phyloP scores from a whole-genome alignment of 2,329 filamentous ascomycete genomes.

The Penicillium occitanis region DNA sequence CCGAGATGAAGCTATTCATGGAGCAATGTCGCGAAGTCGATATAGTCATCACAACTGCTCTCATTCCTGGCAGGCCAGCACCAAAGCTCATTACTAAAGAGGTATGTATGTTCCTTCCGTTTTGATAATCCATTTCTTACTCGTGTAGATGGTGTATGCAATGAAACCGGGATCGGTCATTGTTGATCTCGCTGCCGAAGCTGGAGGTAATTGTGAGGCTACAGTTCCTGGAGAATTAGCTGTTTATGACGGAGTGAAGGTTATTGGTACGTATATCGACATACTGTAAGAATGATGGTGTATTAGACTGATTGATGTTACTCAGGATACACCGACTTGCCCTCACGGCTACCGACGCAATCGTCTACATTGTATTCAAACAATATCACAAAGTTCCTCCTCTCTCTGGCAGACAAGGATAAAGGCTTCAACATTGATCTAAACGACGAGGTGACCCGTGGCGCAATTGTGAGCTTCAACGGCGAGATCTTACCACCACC shows the following conservation, averaged over 20 bases:
- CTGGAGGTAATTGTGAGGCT: slow-evolving; percentile 82
- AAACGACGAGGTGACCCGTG: slow-evolving; percentile 79
- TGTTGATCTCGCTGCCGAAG: slow-evolving; percentile 84
- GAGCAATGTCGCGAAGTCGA: slow-evolving; percentile 85
- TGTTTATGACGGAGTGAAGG: slow-evolving; percentile 73
- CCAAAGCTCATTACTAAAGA: slow-evolving; percentile 80
- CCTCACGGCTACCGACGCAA: slow-evolving; percentile 81
- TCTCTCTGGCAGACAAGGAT: slow-evolving; percentile 76
- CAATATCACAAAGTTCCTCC: slow-evolving; percentile 84
- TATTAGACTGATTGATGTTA: neutral
- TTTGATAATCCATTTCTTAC: slow-evolving; percentile 16
- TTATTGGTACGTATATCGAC: slow-evolving; percentile 63
- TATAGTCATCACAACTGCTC: slow-evolving; percentile 88
- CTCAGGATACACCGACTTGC: slow-evolving; percentile 79
- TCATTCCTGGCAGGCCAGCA: slow-evolving; percentile 80
- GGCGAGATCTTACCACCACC: slow-evolving; percentile 74
- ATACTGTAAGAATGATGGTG: neutral
- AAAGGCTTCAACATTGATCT: slow-evolving; percentile 79
- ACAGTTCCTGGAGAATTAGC: slow-evolving; percentile 71
- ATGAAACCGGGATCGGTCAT: slow-evolving; percentile 91
- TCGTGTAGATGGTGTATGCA: slow-evolving; percentile 64
- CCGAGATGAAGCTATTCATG: slow-evolving; percentile 89
- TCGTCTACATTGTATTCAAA: slow-evolving; percentile 89
- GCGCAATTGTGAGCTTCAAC: slow-evolving; percentile 76
- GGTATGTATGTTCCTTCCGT: slow-evolving; percentile 28